phyloP scores from a whole-genome alignment of 352 stramenopile genomes.

The Phytophthora fragariaefolia region DNA sequence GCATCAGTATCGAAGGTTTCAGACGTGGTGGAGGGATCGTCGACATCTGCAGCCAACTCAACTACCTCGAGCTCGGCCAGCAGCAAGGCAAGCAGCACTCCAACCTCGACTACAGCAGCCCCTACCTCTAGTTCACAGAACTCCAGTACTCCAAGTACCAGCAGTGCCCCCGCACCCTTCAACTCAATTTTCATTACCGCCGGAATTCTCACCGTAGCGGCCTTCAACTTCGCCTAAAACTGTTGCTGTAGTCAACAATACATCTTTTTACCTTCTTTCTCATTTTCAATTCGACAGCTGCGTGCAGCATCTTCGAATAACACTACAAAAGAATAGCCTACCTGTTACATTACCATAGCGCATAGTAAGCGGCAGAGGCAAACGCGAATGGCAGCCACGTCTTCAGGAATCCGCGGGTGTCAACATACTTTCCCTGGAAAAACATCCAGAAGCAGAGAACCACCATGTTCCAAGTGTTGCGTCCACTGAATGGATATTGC shows the following conservation, averaged over 20 bases:
- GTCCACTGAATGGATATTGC: constrained; percentile 47
- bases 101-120: neutral
- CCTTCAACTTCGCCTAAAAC: constrained; percentile 20
- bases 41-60: constrained; percentile 7
- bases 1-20: constrained; percentile 4
- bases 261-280: neutral
- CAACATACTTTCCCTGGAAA: constrained; percentile 57
- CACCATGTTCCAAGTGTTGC: constrained; percentile 73
- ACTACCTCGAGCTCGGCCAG: constrained; percentile 13
- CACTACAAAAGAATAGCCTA: constrained; percentile 2
- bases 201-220: constrained; percentile 3
- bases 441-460: constrained; percentile 80
- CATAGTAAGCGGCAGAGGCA: constrained; percentile 15
- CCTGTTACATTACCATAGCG: neutral
- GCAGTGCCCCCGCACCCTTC: constrained; percentile 2
- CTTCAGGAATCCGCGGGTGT: constrained; percentile 35
- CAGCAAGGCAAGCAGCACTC: constrained; percentile 3
- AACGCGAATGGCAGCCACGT: constrained; percentile 36
- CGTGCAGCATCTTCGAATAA: constrained; percentile 9
- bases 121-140: constrained; percentile 20
- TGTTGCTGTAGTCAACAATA: constrained; percentile 15
- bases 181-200: constrained; percentile 15
- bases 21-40: neutral
- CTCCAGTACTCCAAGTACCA: constrained; percentile 19
- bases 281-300: constrained; percentile 1